Conservation (phyloP, 306 rosid species). For the Cyclanthera cordifolia region DNA sequence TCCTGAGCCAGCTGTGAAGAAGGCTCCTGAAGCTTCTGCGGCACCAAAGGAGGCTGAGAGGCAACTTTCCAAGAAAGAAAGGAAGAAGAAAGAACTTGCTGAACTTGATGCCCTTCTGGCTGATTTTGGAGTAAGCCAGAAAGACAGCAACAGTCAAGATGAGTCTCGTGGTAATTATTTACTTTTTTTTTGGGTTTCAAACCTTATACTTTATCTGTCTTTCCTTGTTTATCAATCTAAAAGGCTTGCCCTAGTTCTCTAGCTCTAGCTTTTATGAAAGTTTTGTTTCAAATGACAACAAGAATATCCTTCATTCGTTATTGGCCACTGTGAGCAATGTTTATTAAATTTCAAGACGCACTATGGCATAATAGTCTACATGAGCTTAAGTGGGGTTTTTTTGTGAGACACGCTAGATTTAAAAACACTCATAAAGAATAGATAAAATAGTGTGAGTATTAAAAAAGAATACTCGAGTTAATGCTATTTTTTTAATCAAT, state of each 20-base stretch:
- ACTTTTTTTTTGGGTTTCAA: not conserved
- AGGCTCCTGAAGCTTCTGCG: slow-evolving; percentile 34
- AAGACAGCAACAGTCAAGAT: slow-evolving; percentile 51
- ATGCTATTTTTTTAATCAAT: too few species aligned
- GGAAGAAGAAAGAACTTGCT: slow-evolving; percentile 87
- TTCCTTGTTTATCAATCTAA: not conserved
- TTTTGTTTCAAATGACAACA: not conserved
- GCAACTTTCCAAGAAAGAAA: slow-evolving; percentile 83
- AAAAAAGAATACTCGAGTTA: too few species aligned
- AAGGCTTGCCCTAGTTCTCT: not conserved
- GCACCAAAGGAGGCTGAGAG: slow-evolving; percentile 69
- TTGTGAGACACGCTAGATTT: too few species aligned
- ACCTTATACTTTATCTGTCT: not conserved
- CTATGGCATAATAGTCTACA: too few species aligned
- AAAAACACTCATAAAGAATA: too few species aligned
- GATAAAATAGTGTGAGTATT: too few species aligned
- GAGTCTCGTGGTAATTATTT: slow-evolving; percentile 49
- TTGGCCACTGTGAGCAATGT: not conserved
- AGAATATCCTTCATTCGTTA: not conserved
- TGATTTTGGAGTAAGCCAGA: slow-evolving; percentile 60
- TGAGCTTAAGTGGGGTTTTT: too few species aligned
- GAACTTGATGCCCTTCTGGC: slow-evolving; percentile 95
- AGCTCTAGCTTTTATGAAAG: not conserved
- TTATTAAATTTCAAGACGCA: too few species aligned
- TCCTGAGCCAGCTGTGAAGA: slow-evolving; percentile 43